phyloP scores from a whole-genome alignment of 2,329 filamentous ascomycete species.

The Sporothrix schenckii region DNA sequence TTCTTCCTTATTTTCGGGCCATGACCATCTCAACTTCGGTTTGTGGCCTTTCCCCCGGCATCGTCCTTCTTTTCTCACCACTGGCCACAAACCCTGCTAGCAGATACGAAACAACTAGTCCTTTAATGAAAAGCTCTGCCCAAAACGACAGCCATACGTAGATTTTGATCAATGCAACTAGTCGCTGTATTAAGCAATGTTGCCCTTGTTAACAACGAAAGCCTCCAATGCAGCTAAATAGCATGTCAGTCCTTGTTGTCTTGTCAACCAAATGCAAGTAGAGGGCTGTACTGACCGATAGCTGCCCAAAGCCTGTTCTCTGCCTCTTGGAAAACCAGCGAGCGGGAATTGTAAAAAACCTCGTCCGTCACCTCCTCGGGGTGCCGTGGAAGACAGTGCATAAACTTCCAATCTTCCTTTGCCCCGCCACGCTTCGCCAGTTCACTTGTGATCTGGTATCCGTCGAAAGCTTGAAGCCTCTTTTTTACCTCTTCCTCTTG shows the following conservation, averaged over 20 bases:
- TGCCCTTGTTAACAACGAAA: constrained; percentile 93
- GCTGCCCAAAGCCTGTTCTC: constrained; percentile 95
- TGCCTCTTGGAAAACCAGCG: constrained; percentile 88
- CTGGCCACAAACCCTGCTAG: too few species aligned
- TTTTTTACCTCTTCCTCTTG: constrained; percentile 83
- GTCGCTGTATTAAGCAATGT: constrained; percentile 55
- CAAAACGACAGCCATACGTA: too few species aligned
- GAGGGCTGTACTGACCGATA: constrained; percentile 59
- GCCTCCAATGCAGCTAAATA: constrained; percentile 71
- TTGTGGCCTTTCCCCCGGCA: not conserved
- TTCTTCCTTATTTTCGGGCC: not conserved
- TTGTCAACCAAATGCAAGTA: not conserved
- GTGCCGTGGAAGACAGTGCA: constrained; percentile 95
- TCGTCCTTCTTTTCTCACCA: too few species aligned
- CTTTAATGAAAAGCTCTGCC: too few species aligned
- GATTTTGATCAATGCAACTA: not conserved
- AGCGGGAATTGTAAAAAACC: constrained; percentile 85
- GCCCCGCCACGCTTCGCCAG: constrained; percentile 83
- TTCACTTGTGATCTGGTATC: constrained; percentile 89
- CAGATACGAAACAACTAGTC: too few species aligned
- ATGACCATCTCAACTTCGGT: not conserved
- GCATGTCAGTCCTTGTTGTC: not conserved
- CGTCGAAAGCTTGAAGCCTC: constrained; percentile 77
- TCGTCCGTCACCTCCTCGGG: constrained; percentile 91
- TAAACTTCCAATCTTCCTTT: constrained; percentile 90